Evolutionary conservation across 2,329 filamentous ascomycete species (phyloP), one percentile per base, ranked within the genome.

Genomic region (Raffaelea albimanens): DNA sequence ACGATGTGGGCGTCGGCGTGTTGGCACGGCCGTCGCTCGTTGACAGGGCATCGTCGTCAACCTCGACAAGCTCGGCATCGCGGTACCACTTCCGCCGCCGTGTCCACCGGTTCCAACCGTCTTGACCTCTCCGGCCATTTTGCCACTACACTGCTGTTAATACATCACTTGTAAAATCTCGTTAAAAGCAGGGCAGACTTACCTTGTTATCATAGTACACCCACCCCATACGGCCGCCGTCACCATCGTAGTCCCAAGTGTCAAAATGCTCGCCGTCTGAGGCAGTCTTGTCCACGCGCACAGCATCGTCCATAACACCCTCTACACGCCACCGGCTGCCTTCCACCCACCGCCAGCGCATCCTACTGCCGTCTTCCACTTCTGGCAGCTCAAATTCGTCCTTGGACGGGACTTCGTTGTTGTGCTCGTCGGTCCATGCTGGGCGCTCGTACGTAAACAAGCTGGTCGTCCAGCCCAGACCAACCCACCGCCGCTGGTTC

Each of bases 201-300:
- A 88, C 87, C 81, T 95, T 96, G 63, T 91, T 97, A 60, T 98
- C 93, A 61, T 96, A 98, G 64, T 93, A 98, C 34, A 95, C 87
- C 93, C 93, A 98, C 1, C 90, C 93, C 56, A 83, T 78, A 58
- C 68, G 81, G 3, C 78, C 83, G 21, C 82, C 75, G 1, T 77
- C 70, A 2, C 71, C 70, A 47, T 80, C 78, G 53, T 76, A 77
- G 50, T 72, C 77, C 61, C 61, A 69, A 55, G 67, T 63, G 46
- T 59, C 69, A 58, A 55, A 66, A 60, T 61, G 66, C 58, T 53
- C 53, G 18, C 52, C 55, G 11, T 56, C 51, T 8, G 50, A 40
- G 1, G 52, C 51, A 3, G 46, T 50, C 38, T 49, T 52, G 9
- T 53, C 55, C 11, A 48, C 44, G 25, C 52, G 54, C 19, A 62